Conservation (phyloP, 345 rosid genomes). For the Pugionium cornutum region DNA sequence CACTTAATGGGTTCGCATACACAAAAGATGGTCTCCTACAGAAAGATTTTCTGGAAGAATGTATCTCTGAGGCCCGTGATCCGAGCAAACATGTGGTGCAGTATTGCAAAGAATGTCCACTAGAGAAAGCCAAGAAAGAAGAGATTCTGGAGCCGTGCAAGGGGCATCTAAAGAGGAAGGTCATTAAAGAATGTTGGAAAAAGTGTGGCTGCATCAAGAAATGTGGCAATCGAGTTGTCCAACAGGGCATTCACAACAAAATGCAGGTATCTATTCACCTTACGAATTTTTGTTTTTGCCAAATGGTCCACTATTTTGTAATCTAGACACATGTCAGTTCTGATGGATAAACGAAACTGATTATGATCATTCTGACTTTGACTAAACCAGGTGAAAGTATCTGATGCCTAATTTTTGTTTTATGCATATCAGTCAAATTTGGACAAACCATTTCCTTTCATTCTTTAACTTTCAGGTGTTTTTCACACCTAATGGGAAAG, state of each 20-base stretch:
- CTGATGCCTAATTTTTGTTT: constrained; percentile 1
- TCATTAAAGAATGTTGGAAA: constrained; percentile 85
- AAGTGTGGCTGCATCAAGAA: constrained; percentile 77
- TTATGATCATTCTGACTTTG: constrained; percentile 13
- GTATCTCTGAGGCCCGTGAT: constrained; percentile 58
- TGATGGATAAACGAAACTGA: background rate
- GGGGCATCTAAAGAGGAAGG: constrained; percentile 78
- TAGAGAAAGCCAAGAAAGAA: constrained; percentile 60
- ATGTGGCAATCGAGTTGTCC: constrained; percentile 91
- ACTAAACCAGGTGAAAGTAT: constrained; percentile 4
- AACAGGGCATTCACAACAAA: constrained; percentile 72
- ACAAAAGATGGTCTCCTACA: constrained; percentile 55
- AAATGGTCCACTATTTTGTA: background rate
- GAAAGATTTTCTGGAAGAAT: constrained; percentile 63
- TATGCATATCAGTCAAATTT: background rate
- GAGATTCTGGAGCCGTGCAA: constrained; percentile 66
- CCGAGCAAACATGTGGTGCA: constrained; percentile 52
- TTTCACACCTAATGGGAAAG: constrained; percentile 62
- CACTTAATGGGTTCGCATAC: constrained; percentile 55
- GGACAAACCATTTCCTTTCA: constrained; percentile 1
- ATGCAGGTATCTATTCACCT: constrained; percentile 62
- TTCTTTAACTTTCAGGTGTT: constrained; percentile 55
- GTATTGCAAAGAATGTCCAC: constrained; percentile 67
- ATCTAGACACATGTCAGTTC: constrained; percentile 1
- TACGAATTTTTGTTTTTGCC: background rate